Evolutionary conservation across 2,329 filamentous ascomycete species (phyloP).

Genomic region (Trichoderma oligosporum): DNA sequence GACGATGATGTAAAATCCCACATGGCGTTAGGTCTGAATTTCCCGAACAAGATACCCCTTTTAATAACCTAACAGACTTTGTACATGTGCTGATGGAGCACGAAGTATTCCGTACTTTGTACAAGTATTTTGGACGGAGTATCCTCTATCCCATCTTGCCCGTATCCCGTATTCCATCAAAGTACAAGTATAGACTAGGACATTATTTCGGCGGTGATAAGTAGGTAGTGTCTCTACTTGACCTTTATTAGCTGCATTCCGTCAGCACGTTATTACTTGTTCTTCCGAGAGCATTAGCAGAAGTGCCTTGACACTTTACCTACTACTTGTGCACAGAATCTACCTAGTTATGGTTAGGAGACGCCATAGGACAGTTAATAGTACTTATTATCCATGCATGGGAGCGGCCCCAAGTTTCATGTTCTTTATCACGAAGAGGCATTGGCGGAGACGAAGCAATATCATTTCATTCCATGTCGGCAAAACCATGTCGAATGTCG

Average conservation of each 20-base stretch:
- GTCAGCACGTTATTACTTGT: conserved; percentile 14
- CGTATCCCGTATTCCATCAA: too few species aligned
- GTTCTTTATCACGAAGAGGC: background rate
- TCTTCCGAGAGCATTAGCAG: background rate
- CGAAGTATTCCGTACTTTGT: background rate
- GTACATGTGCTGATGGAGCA: background rate
- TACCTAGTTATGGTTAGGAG: too few species aligned
- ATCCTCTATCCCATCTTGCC: too few species aligned
- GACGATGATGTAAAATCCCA: background rate
- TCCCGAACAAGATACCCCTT: conserved; percentile 1
- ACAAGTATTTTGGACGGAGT: background rate
- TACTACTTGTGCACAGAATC: too few species aligned
- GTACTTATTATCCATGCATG: too few species aligned
- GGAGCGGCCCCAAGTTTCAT: background rate
- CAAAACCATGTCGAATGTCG: conserved; percentile 9
- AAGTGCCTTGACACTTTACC: conserved; percentile 15
- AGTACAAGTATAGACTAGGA: background rate
- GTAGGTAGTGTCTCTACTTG: background rate
- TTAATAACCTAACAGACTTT: background rate
- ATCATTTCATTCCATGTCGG: background rate
- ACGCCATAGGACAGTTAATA: background rate
- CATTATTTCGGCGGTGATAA: background rate
- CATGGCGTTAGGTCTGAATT: conserved; percentile 1
- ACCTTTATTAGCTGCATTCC: conserved; percentile 9
- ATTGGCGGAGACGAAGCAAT: conserved; percentile 4